Base-by-base conservation (phyloP, 2,329 filamentous ascomycete genomes). In the Trichoderma pleuroti region DNA sequence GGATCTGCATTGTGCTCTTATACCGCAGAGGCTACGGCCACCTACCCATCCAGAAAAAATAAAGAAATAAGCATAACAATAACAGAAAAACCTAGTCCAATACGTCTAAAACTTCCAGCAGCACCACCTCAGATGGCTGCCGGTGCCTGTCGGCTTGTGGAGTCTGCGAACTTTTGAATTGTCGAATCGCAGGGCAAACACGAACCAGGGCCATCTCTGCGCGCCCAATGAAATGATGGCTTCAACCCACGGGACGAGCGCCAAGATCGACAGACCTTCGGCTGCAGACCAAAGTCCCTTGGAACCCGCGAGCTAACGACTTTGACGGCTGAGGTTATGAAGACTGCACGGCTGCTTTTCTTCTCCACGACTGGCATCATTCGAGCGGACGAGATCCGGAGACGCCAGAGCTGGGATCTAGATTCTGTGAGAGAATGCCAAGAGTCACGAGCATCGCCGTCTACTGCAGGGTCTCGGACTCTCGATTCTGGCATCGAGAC, bases 31-130 rank as follows among this genome's bases (percentile, higher is more conserved):
- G n/a, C 11, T 1, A 24, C 10, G 26, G n/a, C 14, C 16, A 56
- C 34, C 0, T 11, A 9, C 30, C 11, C 9, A 46, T 32, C 1
- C 4, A n/a, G 3, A 56, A 57, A 26, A 28, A 16, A n/a, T n/a
- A n/a, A 63, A 63, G 60, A 49, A 67, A 57, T 67, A 67, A 67
- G 64, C 64, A 67, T 67, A 67, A 67, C 5, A 57, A 57, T 57
- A 56, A 57, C 21, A 57, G 28, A 28, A 66, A 39, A 21, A 7
- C 24, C 36, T 30, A 39, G 14, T 28, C 24, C 5, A 21, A 32
- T 7, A 52, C 42, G 36, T n/a, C 36, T 18, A 34, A 65, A 28
- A 14, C 60, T n/a, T n/a, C n/a, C 46, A 63, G 46, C n/a, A 52
- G 8, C 32, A 4, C 26, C 2, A 59, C 42, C 21, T 36, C 10